These are phyloP conservation scores for Escallonia herrerae DNA, from an alignment of 129 eudicot genomes.

Conservation along the genomic window DNA sequence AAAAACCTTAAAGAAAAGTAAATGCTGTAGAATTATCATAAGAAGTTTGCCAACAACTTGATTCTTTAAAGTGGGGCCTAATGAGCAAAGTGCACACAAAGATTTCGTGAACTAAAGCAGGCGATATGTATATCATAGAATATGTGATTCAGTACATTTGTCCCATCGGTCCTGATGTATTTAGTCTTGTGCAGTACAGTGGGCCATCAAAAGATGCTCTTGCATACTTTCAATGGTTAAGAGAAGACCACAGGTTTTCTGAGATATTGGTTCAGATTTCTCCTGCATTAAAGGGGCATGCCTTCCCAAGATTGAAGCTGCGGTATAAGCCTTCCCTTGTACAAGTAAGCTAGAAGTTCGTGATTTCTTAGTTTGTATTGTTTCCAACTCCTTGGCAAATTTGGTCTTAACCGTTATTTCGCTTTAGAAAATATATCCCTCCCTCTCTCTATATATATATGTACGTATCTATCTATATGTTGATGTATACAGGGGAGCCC, in stretches of 20 bases:
- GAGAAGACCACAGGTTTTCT: constrained; percentile 59
- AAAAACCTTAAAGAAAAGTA: too few relatives aligned
- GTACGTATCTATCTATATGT: too few relatives aligned
- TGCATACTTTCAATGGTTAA: constrained; percentile 67
- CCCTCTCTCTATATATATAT: too few relatives aligned
- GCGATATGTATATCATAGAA: too few relatives aligned
- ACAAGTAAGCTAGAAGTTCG: constrained; percentile 55
- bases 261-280: constrained; percentile 80
- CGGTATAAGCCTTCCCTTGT: constrained; percentile 98
- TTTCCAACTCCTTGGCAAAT: not conserved
- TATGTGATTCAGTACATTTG: not conserved
- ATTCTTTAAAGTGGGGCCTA: too few relatives aligned
- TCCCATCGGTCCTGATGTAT: constrained; percentile 12
- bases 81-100: too few relatives aligned
- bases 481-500: too few relatives aligned
- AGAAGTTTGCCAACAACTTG: too few relatives aligned
- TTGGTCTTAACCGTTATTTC: not conserved
- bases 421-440: not conserved
- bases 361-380: not conserved
- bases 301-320: constrained; percentile 84
- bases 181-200: constrained; percentile 72
- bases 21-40: too few relatives aligned
- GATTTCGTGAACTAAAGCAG: too few relatives aligned
- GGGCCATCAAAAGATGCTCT: constrained; percentile 88
- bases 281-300: constrained; percentile 63